Conservation (phyloP, 2,329 filamentous ascomycete species). For the Fusarium cicatricum region DNA sequence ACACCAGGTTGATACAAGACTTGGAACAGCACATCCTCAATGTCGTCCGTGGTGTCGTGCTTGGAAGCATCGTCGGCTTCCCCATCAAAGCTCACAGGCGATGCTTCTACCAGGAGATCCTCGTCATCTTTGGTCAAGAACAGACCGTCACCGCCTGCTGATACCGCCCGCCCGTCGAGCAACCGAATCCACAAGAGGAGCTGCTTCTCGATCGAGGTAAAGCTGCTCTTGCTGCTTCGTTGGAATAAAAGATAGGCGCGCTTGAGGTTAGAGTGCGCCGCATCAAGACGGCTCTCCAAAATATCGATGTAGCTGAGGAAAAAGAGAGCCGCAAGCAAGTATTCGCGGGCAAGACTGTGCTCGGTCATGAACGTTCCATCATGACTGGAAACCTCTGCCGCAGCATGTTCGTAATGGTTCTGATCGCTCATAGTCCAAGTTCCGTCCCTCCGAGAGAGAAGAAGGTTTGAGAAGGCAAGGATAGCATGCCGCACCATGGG, state of each 20-base stretch:
- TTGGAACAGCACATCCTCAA: conserved; percentile 62
- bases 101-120: conserved; percentile 54
- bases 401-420: conserved; percentile 50
- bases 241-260: conserved; percentile 58
- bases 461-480: conserved; percentile 59
- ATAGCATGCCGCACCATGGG: conserved; percentile 58
- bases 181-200: conserved; percentile 64
- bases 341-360: conserved; percentile 48
- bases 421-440: conserved; percentile 45
- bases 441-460: conserved; percentile 49
- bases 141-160: conserved; percentile 63
- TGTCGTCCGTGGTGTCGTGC: conserved; percentile 45
- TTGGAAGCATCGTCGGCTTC: conserved; percentile 38
- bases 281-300: conserved; percentile 51
- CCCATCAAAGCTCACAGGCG: conserved; percentile 49
- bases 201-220: conserved; percentile 54
- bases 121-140: conserved; percentile 60
- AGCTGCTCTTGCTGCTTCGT: conserved; percentile 48
- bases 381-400: conserved; percentile 44
- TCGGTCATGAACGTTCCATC: conserved; percentile 35
- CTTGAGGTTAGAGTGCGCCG: conserved; percentile 59
- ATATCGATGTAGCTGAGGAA: conserved; percentile 64
- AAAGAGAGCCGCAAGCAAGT: conserved; percentile 60
- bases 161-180: conserved; percentile 63
- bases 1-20: conserved; percentile 63